Conservation (phyloP, 1,284 basidiomycete genomes). For the Rhodotorula sp. region DNA sequence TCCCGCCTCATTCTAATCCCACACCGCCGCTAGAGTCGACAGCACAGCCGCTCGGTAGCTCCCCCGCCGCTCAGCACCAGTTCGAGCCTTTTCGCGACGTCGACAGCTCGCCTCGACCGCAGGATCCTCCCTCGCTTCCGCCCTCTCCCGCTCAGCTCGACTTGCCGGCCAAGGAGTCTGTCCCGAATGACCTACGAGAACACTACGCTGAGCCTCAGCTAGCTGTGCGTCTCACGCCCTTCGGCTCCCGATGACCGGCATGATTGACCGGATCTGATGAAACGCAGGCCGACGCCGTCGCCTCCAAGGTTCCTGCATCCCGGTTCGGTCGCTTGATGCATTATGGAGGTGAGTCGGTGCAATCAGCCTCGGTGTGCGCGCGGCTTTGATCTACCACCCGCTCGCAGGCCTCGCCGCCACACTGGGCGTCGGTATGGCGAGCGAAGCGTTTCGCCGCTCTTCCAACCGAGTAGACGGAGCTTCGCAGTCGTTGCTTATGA, state of each 20-base stretch:
- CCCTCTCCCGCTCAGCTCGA: too few species aligned
- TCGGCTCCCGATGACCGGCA: not conserved
- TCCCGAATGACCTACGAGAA: too few species aligned
- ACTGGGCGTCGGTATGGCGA: slow-evolving; percentile 62
- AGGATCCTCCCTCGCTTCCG: too few species aligned
- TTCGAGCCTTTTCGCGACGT: too few species aligned
- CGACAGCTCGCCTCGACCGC: too few species aligned
- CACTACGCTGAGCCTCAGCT: too few species aligned
- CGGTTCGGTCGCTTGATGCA: slow-evolving; percentile 83
- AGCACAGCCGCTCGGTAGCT: too few species aligned
- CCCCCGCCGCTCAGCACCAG: too few species aligned
- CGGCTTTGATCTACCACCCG: not conserved
- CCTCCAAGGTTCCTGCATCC: slow-evolving; percentile 83
- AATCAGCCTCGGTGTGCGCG: not conserved
- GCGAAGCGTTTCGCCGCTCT: slow-evolving; percentile 52
- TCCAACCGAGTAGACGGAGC: slow-evolving; percentile 37
- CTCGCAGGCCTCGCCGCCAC: slow-evolving; percentile 66
- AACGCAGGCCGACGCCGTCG: slow-evolving; percentile 53
- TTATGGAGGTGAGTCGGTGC: slow-evolving; percentile 69
- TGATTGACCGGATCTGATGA: not conserved
- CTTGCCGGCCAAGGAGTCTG: too few species aligned
- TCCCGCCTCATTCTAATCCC: too few species aligned
- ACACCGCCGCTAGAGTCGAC: too few species aligned
- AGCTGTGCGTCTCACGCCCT: not conserved
- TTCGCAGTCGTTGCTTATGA: slow-evolving; percentile 65